phyloP scores from a whole-genome alignment of 495 filamentous ascomycete genomes.

The Penicillium diatomitis region DNA sequence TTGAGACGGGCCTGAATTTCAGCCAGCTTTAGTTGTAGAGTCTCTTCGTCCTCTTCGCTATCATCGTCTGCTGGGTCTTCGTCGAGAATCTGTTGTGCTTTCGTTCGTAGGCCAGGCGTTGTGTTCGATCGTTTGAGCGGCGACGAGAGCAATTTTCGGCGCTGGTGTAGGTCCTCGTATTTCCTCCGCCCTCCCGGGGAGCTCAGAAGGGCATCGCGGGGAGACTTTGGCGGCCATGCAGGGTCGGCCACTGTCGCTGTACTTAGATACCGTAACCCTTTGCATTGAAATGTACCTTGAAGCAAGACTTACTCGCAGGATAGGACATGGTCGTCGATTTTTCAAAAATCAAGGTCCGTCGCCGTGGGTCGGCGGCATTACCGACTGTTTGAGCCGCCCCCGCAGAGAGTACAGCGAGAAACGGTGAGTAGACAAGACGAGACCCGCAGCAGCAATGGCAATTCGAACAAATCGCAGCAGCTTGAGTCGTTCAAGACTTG shows the following conservation, averaged over 20 bases:
- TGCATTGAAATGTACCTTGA: neutral
- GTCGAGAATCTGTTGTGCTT: constrained; percentile 23
- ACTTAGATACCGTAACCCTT: neutral
- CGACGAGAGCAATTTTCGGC: constrained; percentile 55
- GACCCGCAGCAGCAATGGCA: neutral
- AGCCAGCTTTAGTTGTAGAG: constrained; percentile 67
- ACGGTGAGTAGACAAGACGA: neutral
- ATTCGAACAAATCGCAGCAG: neutral
- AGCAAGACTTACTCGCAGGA: neutral
- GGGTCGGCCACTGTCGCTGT: constrained; percentile 34
- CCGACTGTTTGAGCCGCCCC: constrained; percentile 11
- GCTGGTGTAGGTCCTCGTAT: constrained; percentile 53
- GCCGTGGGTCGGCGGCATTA: constrained; percentile 9
- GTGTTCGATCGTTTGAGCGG: constrained; percentile 46
- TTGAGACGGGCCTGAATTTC: constrained; percentile 82
- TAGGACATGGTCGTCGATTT: neutral
- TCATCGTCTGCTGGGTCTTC: constrained; percentile 32
- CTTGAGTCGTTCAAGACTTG: no score
- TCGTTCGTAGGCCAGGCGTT: constrained; percentile 29
- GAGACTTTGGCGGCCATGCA: constrained; percentile 82
- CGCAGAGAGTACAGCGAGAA: constrained; percentile 4
- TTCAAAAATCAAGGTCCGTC: constrained; percentile 3
- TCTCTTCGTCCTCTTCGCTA: constrained; percentile 78
- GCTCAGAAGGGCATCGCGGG: constrained; percentile 72
- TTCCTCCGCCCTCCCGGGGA: constrained; percentile 71